Percentiles rank a stretch among this genome's conserved stretches.
Conservation (phyloP, 441 rosid genomes). For the Brassica hybrid region DNA sequence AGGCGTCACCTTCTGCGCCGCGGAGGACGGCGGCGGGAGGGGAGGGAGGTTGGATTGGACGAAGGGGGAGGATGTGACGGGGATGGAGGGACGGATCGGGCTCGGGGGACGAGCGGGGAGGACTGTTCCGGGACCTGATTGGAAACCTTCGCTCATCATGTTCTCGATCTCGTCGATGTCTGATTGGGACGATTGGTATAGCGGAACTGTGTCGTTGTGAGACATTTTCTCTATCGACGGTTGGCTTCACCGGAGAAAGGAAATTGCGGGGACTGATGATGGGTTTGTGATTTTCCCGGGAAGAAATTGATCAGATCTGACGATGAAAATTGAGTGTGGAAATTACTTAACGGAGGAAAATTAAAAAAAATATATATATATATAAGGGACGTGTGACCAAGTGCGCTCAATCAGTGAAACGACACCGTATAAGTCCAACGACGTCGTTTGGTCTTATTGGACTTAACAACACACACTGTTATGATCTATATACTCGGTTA, state of each 20-base stretch:
- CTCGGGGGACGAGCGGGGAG: conserved; percentile 81
- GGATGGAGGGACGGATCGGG: conserved; percentile 68
- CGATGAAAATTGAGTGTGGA: background rate
- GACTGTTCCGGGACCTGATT: conserved; percentile 64
- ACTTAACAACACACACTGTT: too few species aligned
- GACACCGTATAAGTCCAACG: background rate
- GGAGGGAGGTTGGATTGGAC: conserved; percentile 67
- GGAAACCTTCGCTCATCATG: conserved; percentile 74
- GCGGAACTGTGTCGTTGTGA: conserved; percentile 73
- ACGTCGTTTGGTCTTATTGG: background rate
- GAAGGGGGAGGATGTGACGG: conserved; percentile 73
- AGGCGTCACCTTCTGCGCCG: conserved; percentile 45
- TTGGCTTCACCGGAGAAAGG: conserved; percentile 8
- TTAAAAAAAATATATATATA: background rate
- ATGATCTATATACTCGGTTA: too few species aligned
- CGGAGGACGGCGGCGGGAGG: conserved; percentile 37
- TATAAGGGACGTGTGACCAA: background rate
- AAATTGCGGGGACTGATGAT: background rate
- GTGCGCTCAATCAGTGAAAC: background rate
- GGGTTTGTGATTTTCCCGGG: conserved; percentile 21
- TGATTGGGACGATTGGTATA: conserved; percentile 79
- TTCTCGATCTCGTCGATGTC: conserved; percentile 98
- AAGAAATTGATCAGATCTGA: conserved; percentile 29
- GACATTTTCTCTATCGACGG: conserved; percentile 50
- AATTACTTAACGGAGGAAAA: background rate